A percentile compares a stretch with the other conserved stretches of the same genome.
These are phyloP conservation scores for Eimeria brunetti DNA, from an alignment of 169 alveolate genomes.

Conservation along the genomic window DNA sequence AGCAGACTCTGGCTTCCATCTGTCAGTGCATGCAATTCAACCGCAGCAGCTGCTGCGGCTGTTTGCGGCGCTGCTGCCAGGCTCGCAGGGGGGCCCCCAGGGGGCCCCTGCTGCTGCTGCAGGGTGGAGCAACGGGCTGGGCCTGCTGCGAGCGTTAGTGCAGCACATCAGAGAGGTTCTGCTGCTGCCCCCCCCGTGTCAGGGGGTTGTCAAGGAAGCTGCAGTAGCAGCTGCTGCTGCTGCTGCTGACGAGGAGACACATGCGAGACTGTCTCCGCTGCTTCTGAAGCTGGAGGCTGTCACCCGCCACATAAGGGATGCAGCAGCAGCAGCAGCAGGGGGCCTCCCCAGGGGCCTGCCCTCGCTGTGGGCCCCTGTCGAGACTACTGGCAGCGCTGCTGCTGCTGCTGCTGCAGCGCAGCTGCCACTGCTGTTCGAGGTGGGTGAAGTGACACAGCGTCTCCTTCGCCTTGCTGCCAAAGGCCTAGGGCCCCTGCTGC, in stretches of 20 bases:
- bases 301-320: constrained; percentile 35
- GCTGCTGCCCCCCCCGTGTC: neutral
- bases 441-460: neutral
- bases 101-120: constrained; percentile 6
- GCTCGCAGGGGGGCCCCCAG: neutral
- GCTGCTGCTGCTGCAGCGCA: neutral
- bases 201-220: neutral
- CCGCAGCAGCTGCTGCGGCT: constrained; percentile 9
- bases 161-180: constrained; percentile 13
- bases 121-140: constrained; percentile 32
- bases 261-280: neutral
- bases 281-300: constrained; percentile 44
- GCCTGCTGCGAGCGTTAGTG: constrained; percentile 31
- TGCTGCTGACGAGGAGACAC: neutral
- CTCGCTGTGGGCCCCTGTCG: neutral
- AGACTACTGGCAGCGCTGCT: neutral
- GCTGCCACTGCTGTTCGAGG: neutral
- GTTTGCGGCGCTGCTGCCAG: constrained; percentile 34
- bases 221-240: neutral
- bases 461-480: constrained; percentile 1
- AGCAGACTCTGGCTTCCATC: neutral
- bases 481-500: neutral
- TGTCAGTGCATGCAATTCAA: neutral
- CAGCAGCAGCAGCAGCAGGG: neutral
- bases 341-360: neutral